These are phyloP conservation scores for Hortiboletus campestris DNA, from an alignment of 768 basidiomycete genomes.

Conservation along the genomic window DNA sequence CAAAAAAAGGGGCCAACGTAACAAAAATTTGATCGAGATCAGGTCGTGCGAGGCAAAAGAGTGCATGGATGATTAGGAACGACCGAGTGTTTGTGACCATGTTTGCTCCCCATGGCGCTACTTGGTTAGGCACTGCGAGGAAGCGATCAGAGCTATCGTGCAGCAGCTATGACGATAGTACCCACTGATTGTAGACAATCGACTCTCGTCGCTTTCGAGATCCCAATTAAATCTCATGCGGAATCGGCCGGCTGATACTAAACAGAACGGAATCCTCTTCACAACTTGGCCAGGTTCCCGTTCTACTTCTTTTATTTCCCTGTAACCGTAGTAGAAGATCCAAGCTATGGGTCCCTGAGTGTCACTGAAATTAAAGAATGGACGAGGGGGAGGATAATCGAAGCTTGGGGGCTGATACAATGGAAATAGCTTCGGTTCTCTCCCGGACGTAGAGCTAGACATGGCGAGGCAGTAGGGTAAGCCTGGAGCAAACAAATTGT, in stretches of 20 bases:
- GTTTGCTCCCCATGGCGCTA: slow-evolving; percentile 7
- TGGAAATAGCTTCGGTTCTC: slow-evolving; percentile 9
- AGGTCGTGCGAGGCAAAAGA: slow-evolving; percentile 14
- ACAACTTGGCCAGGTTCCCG: not conserved
- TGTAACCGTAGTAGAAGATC: slow-evolving; percentile 4
- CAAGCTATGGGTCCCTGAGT: not conserved
- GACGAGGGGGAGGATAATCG: not conserved
- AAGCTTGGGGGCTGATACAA: not conserved
- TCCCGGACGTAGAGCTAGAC: slow-evolving; percentile 16
- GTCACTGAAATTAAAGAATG: not conserved
- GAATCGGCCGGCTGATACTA: not conserved
- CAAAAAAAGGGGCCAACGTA: slow-evolving; percentile 6
- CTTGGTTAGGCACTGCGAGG: slow-evolving; percentile 5
- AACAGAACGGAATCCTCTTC: not conserved
- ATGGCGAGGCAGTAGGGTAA: slow-evolving; percentile 10
- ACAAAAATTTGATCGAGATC: slow-evolving; percentile 6
- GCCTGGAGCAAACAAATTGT: slow-evolving; percentile 14
- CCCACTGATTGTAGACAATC: slow-evolving; percentile 6
- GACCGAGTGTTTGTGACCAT: slow-evolving; percentile 11
- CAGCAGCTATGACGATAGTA: not conserved
- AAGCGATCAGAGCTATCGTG: not conserved
- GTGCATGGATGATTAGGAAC: slow-evolving; percentile 13
- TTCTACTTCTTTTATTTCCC: slow-evolving; percentile 1
- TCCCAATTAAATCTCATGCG: slow-evolving; percentile 9
- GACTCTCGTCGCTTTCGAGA: slow-evolving; percentile 8